Evolutionary conservation across 2,329 filamentous ascomycete species (phyloP).

Genomic region (Chrysoporthe deuterocubensis): DNA sequence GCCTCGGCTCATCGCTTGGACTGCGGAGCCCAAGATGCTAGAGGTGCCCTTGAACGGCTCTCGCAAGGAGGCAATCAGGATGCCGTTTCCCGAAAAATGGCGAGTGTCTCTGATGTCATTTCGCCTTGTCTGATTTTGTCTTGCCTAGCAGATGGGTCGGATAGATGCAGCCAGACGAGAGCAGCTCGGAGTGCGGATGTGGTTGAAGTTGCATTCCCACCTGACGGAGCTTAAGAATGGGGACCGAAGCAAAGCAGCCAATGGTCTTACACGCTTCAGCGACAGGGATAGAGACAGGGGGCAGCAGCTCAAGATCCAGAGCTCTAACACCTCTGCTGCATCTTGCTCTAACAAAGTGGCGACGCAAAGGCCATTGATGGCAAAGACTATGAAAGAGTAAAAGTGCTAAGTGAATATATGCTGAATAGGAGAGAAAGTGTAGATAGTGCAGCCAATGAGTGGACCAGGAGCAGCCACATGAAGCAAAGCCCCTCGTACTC

Average conservation of each 20-base stretch:
- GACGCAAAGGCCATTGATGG: background rate
- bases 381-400: background rate
- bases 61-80: no score
- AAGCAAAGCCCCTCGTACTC: background rate
- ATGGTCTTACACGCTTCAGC: constrained; percentile 19
- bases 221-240: background rate
- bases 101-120: no score
- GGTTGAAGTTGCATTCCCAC: background rate
- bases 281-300: background rate
- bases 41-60: no score
- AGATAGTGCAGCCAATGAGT: background rate
- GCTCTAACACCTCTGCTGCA: background rate
- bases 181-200: background rate
- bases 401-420: background rate
- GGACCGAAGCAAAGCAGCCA: constrained; percentile 4
- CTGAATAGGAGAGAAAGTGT: background rate
- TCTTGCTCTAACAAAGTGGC: background rate
- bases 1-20: background rate
- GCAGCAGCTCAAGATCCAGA: background rate
- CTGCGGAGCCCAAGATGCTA: no score
- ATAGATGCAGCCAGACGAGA: no score
- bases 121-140: no score
- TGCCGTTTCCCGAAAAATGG: no score
- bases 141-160: no score
- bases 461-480: background rate